A percentile compares a stretch with the other conserved stretches of the same genome.
These are phyloP conservation scores for Tympanopsis confertula DNA, from an alignment of 2,329 filamentous ascomycete species.

Conservation along the genomic window DNA sequence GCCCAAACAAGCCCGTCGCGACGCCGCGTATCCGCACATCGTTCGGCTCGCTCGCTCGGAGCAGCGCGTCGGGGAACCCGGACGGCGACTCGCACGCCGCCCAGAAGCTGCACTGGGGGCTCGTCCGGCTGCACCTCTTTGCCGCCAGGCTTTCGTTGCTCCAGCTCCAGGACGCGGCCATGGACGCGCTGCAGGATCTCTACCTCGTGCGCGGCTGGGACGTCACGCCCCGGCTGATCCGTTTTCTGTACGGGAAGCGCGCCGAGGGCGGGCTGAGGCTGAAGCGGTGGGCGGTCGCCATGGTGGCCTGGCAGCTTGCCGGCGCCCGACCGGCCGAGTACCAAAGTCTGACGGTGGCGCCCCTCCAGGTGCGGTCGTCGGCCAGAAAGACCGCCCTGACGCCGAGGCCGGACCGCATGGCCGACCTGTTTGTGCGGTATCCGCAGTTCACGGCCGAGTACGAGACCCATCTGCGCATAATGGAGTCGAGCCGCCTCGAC, in stretches of 20 bases:
- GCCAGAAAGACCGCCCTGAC: slow-evolving; percentile 3
- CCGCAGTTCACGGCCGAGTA: slow-evolving; percentile 38
- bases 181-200: slow-evolving; percentile 46
- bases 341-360: too few relatives aligned
- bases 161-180: slow-evolving; percentile 40
- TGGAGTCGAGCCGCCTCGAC: slow-evolving; percentile 35
- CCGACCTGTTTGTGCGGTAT: slow-evolving; percentile 27
- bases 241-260: slow-evolving; percentile 40
- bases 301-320: slow-evolving; percentile 43
- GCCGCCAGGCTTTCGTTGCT: slow-evolving; percentile 36
- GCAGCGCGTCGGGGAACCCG: background rate
- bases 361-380: slow-evolving; percentile 10
- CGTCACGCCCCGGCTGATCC: slow-evolving; percentile 36
- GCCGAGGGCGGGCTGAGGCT: slow-evolving; percentile 36
- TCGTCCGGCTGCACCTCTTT: slow-evolving; percentile 45
- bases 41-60: slow-evolving; percentile 10
- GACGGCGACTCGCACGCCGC: slow-evolving; percentile 10
- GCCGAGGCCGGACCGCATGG: slow-evolving; percentile 21
- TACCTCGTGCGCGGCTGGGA: slow-evolving; percentile 48
- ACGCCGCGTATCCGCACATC: slow-evolving; percentile 6
- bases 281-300: slow-evolving; percentile 47
- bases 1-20: slow-evolving; percentile 4
- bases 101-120: slow-evolving; percentile 38
- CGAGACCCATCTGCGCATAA: slow-evolving; percentile 36
- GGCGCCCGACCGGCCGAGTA: slow-evolving; percentile 13